Evolutionary conservation across 2,329 filamentous ascomycete genomes (phyloP).

Genomic region (Myotisia sp.): DNA sequence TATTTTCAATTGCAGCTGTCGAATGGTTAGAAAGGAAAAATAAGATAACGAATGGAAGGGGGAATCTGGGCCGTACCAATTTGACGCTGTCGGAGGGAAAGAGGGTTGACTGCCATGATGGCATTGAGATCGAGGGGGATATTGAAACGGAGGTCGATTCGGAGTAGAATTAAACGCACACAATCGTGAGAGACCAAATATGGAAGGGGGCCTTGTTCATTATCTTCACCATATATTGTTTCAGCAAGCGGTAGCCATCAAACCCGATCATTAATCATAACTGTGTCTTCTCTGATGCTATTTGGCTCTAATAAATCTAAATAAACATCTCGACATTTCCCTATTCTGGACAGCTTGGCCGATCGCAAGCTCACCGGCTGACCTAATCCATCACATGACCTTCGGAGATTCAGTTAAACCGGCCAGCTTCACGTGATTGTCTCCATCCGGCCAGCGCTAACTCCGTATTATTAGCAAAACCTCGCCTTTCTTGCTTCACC

Average conservation of each 20-base stretch:
- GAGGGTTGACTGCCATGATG: constrained; percentile 41
- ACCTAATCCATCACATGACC: constrained; percentile 1
- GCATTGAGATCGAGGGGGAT: no score
- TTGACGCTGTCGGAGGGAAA: constrained; percentile 56
- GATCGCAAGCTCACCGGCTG: not conserved
- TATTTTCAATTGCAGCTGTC: constrained; percentile 78
- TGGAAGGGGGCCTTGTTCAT: no score
- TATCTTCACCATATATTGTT: no score
- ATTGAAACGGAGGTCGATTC: no score
- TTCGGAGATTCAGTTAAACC: not conserved
- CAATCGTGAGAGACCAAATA: no score
- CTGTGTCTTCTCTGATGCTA: not conserved
- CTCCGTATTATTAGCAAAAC: not conserved
- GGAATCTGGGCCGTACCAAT: constrained; percentile 40
- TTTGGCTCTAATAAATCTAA: not conserved
- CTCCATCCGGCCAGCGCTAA: no score
- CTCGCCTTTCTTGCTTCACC: not conserved
- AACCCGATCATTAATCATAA: no score
- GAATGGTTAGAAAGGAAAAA: constrained; percentile 5
- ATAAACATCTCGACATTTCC: not conserved
- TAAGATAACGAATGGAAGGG: not conserved
- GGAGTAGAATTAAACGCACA: no score
- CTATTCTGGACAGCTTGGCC: not conserved
- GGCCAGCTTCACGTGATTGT: not conserved
- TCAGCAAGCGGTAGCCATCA: no score